Base-by-base conservation (phyloP, 139 green algal genomes). In the Trebouxia sp. region DNA sequence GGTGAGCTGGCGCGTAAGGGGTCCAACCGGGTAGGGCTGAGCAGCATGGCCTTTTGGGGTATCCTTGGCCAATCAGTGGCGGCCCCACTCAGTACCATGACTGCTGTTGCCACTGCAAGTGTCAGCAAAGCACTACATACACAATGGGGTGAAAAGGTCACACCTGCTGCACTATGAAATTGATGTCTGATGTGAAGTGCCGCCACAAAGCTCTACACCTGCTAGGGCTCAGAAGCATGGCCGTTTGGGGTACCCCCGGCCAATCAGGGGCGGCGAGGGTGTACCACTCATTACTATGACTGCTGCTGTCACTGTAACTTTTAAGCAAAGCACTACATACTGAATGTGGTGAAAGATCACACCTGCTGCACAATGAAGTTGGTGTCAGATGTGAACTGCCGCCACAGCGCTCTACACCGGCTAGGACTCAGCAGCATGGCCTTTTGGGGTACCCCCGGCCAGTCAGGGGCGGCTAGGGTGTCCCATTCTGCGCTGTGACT, bases 311-410 rank as follows among this genome's bases (percentile, higher is more conserved):
- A 58, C n/a, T n/a, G n/a, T n/a, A n/a, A n/a, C n/a, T n/a, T n/a
- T n/a, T n/a, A n/a, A n/a, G n/a, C n/a, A n/a, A n/a, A n/a, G n/a
- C n/a, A n/a, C n/a, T n/a, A n/a, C n/a, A n/a, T n/a, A n/a, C n/a
- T n/a, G n/a, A n/a, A n/a, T n/a, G n/a, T n/a, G n/a, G n/a, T n/a
- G n/a, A n/a, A n/a, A n/a, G n/a, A n/a, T n/a, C n/a, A n/a, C n/a
- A 77, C 89, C 87, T 96, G 92, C 84, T 95, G 92, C 47, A 97
- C 90, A 6, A 84, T 48, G 22, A 91, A 84, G 58, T 88, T 88
- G 35, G 84, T 89, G 62, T 92, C 88, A 1, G 85, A 88, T 76
- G 88, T 62, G 80, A 96, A 94, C 77, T 94, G 88, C 14, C 89
- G 84, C 93, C 93, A 97, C 14, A 91, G 80, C 14, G 87, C 84